phyloP scores from a whole-genome alignment of 1,284 basidiomycete genomes.

The Ustilago esculenta region DNA sequence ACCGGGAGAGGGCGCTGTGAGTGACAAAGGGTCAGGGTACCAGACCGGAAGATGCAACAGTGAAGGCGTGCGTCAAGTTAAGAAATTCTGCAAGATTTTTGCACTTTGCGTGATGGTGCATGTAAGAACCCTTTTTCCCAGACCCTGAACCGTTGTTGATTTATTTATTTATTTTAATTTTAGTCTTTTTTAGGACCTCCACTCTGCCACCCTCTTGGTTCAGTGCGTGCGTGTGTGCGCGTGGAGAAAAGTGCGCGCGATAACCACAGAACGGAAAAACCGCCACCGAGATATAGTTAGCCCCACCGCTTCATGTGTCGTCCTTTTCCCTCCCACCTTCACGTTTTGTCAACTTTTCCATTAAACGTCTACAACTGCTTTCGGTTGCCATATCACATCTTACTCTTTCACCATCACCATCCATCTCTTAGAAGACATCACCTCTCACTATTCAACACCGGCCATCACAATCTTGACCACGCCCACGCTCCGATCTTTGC shows the following conservation, averaged over 20 bases:
- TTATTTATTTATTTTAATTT: constrained; percentile 2
- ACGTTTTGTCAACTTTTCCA: neutral
- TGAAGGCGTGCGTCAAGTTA: constrained; percentile 3
- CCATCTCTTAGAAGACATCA: neutral
- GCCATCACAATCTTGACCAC: too few species aligned
- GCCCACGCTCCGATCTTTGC: too few species aligned
- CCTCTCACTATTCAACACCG: too few species aligned
- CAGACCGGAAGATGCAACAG: constrained; percentile 1
- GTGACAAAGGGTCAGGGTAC: neutral
- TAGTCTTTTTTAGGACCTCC: constrained; percentile 3
- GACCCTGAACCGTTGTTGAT: neutral
- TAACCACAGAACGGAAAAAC: constrained; percentile 2
- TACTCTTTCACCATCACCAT: constrained; percentile 11
- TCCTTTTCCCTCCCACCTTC: constrained; percentile 5
- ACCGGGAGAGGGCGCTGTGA: too few species aligned
- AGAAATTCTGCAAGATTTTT: constrained; percentile 7
- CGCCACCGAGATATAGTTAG: constrained; percentile 18
- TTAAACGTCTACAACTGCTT: neutral
- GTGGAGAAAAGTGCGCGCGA: neutral
- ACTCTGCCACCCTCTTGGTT: neutral
- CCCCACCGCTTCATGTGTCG: constrained; percentile 1
- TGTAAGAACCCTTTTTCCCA: neutral
- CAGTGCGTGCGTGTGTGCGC: neutral
- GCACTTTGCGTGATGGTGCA: constrained; percentile 13
- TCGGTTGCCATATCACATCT: constrained; percentile 1